Evolutionary conservation across 192 early-diverging fungal species (phyloP).

Genomic region (Umbelopsis sp.): DNA sequence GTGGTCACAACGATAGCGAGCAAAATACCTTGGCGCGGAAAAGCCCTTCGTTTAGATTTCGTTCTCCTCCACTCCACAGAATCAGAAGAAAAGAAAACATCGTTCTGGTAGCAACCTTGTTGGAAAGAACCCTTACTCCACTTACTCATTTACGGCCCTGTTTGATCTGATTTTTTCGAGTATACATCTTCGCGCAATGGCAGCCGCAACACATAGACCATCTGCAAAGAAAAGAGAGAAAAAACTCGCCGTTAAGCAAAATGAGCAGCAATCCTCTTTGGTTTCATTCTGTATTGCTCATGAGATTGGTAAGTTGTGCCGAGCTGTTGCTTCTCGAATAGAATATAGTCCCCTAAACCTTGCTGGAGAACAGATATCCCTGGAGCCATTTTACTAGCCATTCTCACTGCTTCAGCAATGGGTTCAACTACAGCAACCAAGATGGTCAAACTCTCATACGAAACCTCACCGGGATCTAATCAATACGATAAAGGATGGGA

Average conservation of each 20-base stretch:
- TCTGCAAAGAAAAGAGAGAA: conserved; percentile 3
- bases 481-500: conserved; percentile 53
- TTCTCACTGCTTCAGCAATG: background rate
- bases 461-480: conserved; percentile 11
- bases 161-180: background rate
- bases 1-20: too few relatives aligned
- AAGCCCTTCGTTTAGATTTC: too few relatives aligned
- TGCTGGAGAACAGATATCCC: background rate
- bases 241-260: background rate
- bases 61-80: too few relatives aligned
- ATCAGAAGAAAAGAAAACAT: too few relatives aligned
- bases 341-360: background rate
- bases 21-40: too few relatives aligned
- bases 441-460: conserved; percentile 11
- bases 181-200: background rate
- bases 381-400: background rate
- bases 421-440: background rate
- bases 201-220: background rate
- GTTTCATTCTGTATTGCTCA: background rate
- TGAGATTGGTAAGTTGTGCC: conserved; percentile 6
- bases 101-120: too few relatives aligned
- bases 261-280: background rate
- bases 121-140: background rate
- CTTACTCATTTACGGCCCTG: too few relatives aligned
- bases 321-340: background rate